phyloP scores from a whole-genome alignment of 768 basidiomycete species.

The Sutorius australiensis region DNA sequence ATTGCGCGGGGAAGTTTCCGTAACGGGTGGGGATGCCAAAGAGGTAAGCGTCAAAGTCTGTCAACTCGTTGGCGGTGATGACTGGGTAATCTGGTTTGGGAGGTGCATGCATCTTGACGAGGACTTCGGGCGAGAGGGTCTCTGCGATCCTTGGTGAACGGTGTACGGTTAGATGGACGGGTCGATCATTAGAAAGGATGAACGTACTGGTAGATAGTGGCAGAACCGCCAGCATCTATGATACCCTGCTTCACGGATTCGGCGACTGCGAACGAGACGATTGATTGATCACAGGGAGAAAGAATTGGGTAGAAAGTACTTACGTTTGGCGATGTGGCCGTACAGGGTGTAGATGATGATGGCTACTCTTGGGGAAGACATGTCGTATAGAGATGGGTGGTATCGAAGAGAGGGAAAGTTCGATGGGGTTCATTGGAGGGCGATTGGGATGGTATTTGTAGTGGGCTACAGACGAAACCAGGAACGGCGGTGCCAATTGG shows the following conservation, averaged over 20 bases:
- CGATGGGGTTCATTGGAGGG: background rate
- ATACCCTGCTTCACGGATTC: slow-evolving; percentile 49
- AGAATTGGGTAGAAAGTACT: slow-evolving; percentile 21
- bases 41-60: slow-evolving; percentile 37
- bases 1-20: slow-evolving; percentile 47
- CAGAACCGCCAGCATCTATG: slow-evolving; percentile 45
- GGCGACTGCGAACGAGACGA: slow-evolving; percentile 48
- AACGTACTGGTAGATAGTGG: slow-evolving; percentile 54
- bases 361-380: slow-evolving; percentile 54
- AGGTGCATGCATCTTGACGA: slow-evolving; percentile 65
- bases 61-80: slow-evolving; percentile 11
- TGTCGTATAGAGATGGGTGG: slow-evolving; percentile 10
- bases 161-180: background rate
- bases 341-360: slow-evolving; percentile 74
- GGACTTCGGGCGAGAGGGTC: slow-evolving; percentile 68
- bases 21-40: slow-evolving; percentile 45
- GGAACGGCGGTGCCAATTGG: background rate
- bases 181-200: background rate
- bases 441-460: slow-evolving; percentile 14
- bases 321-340: slow-evolving; percentile 68
- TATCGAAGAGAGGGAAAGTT: background rate
- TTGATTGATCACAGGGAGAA: background rate
- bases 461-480: background rate
- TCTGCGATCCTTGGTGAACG: slow-evolving; percentile 60
- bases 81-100: slow-evolving; percentile 57